A percentile compares a stretch with the other conserved stretches of the same genome.
Evolutionary conservation across 768 basidiomycete species (phyloP).

Genomic region (Clavaria fumosa): DNA sequence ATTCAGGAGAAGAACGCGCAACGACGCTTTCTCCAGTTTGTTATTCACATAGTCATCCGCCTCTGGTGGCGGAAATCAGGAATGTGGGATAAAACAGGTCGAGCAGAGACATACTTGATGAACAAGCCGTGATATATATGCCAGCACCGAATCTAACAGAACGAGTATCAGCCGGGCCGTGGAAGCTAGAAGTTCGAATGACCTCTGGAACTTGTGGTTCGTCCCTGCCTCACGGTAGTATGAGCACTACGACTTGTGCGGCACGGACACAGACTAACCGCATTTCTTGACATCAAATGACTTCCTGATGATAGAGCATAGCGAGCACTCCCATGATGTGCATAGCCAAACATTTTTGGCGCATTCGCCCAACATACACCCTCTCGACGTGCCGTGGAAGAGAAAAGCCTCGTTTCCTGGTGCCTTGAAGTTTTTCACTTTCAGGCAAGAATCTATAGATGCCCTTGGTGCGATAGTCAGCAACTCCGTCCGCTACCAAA

Average conservation of each 20-base stretch:
- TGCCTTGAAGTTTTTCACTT: too few species aligned
- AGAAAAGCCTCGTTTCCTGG: slow-evolving; percentile 40
- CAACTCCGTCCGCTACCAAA: not conserved
- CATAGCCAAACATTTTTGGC: slow-evolving; percentile 32
- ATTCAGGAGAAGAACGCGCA: slow-evolving; percentile 39
- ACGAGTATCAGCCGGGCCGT: not conserved
- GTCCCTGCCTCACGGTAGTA: slow-evolving; percentile 21
- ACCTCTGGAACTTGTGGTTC: slow-evolving; percentile 42
- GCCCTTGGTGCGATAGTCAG: too few species aligned
- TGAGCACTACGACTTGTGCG: slow-evolving; percentile 1
- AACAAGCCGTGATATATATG: slow-evolving; percentile 51
- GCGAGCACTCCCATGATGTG: slow-evolving; percentile 29
- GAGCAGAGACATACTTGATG: slow-evolving; percentile 35
- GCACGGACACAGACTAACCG: slow-evolving; percentile 22
- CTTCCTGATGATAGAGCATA: slow-evolving; percentile 40
- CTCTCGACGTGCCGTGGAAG: slow-evolving; percentile 54
- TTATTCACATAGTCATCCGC: slow-evolving; percentile 49
- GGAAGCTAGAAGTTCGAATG: not conserved
- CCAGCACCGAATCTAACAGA: slow-evolving; percentile 46
- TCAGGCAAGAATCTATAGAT: too few species aligned
- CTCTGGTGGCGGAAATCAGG: slow-evolving; percentile 21
- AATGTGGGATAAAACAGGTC: not conserved
- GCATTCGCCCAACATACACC: slow-evolving; percentile 42
- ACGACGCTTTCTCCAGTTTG: slow-evolving; percentile 23
- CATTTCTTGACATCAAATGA: slow-evolving; percentile 48